These are phyloP conservation scores for Oryza australiensis DNA, from an alignment of 176 grass and related monocot genomes.

Conservation along the genomic window DNA sequence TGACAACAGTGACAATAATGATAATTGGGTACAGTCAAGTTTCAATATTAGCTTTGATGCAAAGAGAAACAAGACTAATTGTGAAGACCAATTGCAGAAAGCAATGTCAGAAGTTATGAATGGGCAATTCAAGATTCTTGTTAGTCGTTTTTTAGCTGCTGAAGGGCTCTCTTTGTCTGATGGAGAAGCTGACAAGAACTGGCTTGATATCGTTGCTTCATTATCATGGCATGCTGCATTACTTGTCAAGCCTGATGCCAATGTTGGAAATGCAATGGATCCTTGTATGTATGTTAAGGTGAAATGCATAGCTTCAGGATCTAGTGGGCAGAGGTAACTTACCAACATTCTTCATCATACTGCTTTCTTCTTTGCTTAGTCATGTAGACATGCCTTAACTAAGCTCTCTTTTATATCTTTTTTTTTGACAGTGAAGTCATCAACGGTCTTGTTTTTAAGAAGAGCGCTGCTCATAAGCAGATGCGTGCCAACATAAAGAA, in stretches of 20 bases:
- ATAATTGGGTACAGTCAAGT: constrained; percentile 45
- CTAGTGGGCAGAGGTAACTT: constrained; percentile 65
- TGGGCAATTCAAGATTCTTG: constrained; percentile 79
- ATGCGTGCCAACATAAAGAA: constrained; percentile 58
- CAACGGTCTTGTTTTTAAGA: constrained; percentile 96
- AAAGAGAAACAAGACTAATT: constrained; percentile 39
- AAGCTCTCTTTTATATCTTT: constrained; percentile 22
- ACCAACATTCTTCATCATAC: constrained; percentile 10
- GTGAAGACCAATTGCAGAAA: constrained; percentile 59
- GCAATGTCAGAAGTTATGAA: constrained; percentile 95
- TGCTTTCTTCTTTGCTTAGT: constrained; percentile 7
- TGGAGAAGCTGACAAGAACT: constrained; percentile 47
- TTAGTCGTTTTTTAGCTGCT: constrained; percentile 74
- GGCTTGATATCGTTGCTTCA: constrained; percentile 74
- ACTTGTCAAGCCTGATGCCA: constrained; percentile 77
- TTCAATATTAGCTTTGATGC: constrained; percentile 38
- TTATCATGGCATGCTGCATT: constrained; percentile 88
- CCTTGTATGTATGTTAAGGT: constrained; percentile 88
- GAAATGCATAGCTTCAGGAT: constrained; percentile 84
- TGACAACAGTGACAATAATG: constrained; percentile 46
- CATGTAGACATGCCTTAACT: constrained; percentile 1
- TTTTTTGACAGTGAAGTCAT: constrained; percentile 79
- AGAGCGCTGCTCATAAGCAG: constrained; percentile 72
- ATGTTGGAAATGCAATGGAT: constrained; percentile 90
- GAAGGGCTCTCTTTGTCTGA: constrained; percentile 61